These are phyloP conservation scores for Cnidoscolus chayamansa DNA, from an alignment of 441 rosid genomes.

Conservation along the genomic window DNA sequence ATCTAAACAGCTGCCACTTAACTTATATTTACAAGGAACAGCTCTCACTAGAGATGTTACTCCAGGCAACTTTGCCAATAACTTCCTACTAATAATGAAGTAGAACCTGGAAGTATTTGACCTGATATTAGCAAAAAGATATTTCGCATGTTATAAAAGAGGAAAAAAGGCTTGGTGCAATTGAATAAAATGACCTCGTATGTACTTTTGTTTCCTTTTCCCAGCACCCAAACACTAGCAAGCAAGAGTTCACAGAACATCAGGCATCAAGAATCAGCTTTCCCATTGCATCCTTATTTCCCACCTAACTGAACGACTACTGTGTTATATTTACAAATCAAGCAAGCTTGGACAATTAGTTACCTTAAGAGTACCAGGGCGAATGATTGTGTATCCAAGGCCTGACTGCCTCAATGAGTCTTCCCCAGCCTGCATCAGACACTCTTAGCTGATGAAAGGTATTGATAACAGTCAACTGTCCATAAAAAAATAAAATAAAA, in stretches of 20 bases:
- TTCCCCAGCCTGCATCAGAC: slow-evolving; percentile 71
- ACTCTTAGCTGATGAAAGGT: neutral
- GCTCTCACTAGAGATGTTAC: neutral
- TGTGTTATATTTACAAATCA: no score
- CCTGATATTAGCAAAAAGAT: neutral
- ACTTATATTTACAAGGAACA: neutral
- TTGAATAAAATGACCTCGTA: no score
- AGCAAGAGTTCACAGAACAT: neutral
- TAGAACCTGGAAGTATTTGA: neutral
- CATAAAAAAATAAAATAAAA: neutral
- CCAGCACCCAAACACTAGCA: no score
- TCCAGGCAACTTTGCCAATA: neutral
- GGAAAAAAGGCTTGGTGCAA: neutral
- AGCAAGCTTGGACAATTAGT: slow-evolving; percentile 15
- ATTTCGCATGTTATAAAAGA: neutral
- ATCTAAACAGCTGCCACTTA: neutral
- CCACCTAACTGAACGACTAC: neutral
- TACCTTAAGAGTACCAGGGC: slow-evolving; percentile 91
- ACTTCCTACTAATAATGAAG: neutral
- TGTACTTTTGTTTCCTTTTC: no score
- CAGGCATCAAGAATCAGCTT: neutral
- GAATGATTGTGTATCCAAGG: slow-evolving; percentile 89
- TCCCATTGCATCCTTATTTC: neutral
- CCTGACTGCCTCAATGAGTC: slow-evolving; percentile 92
- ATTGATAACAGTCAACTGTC: neutral